Conservation (phyloP, 257 asterid genomes). For the Ilex aquifolium region DNA sequence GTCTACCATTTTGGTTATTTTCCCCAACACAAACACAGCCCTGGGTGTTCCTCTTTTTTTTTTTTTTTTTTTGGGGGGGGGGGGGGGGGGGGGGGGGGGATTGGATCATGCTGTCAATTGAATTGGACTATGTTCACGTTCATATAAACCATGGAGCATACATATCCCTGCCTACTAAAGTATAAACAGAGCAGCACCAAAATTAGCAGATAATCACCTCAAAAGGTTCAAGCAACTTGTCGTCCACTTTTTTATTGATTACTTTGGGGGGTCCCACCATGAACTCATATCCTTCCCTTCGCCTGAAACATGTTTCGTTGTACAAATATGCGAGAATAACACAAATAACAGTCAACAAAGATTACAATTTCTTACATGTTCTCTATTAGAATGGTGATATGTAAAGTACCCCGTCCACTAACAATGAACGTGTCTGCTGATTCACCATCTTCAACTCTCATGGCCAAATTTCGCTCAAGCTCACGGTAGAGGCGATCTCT, state of each 20-base stretch:
- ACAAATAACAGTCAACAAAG: conserved; percentile 1
- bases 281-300: conserved; percentile 98
- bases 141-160: too few species aligned
- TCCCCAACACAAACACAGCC: too few species aligned
- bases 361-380: conserved; percentile 58
- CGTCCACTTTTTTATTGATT: conserved; percentile 71
- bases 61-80: too few species aligned
- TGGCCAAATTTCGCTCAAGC: conserved; percentile 91
- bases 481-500: conserved; percentile 91
- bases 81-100: too few species aligned
- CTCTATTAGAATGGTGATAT: conserved; percentile 86
- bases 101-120: too few species aligned
- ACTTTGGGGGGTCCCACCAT: conserved; percentile 99
- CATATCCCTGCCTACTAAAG: too few species aligned
- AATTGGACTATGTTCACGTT: too few species aligned
- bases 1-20: too few species aligned
- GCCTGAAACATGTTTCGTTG: conserved; percentile 43
- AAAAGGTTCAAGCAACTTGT: conserved; percentile 77
- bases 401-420: conserved; percentile 95
- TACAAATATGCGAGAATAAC: conserved; percentile 17
- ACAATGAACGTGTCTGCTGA: conserved; percentile 88
- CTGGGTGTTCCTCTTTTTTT: too few species aligned
- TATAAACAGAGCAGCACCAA: conserved; percentile 4
- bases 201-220: conserved; percentile 35
- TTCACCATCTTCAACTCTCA: conserved; percentile 98